These are phyloP conservation scores for Chrysanthemum makinoi DNA, from an alignment of 129 eudicot genomes.

Conservation along the genomic window DNA sequence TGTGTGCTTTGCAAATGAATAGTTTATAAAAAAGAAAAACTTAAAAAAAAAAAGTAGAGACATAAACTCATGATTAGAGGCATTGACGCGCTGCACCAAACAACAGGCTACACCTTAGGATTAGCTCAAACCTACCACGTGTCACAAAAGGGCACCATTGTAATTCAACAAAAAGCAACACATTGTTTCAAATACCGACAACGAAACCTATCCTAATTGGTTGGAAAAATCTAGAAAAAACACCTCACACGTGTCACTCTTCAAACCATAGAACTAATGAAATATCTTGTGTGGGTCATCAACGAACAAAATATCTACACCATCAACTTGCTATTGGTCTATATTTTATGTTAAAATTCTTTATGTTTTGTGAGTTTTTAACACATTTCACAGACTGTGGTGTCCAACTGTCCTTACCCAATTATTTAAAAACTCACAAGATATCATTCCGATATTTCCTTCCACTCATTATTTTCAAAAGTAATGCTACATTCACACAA, in stretches of 20 bases:
- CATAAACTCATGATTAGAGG: not conserved
- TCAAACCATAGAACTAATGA: not conserved
- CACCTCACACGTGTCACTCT: not conserved
- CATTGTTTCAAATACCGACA: not conserved
- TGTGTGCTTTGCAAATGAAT: no score
- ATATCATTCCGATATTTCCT: no score
- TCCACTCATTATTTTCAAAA: no score
- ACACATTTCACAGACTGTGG: not conserved
- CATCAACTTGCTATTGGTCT: not conserved
- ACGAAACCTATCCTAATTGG: not conserved
- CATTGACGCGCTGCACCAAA: not conserved
- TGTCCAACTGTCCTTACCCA: no score
- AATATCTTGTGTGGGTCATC: conserved; percentile 5
- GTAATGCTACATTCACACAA: no score
- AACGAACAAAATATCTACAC: not conserved
- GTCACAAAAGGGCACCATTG: conserved; percentile 3
- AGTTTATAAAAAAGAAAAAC: no score
- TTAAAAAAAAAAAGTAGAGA: not conserved
- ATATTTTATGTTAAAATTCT: not conserved
- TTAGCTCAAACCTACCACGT: conserved; percentile 4
- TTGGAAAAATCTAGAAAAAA: not conserved
- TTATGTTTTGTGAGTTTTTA: no score
- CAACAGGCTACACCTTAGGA: not conserved
- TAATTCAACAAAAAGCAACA: not conserved
- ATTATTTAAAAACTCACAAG: no score